These are phyloP conservation scores for Ceratocystis papillata DNA, from an alignment of 2,329 filamentous ascomycete genomes.

Conservation along the genomic window DNA sequence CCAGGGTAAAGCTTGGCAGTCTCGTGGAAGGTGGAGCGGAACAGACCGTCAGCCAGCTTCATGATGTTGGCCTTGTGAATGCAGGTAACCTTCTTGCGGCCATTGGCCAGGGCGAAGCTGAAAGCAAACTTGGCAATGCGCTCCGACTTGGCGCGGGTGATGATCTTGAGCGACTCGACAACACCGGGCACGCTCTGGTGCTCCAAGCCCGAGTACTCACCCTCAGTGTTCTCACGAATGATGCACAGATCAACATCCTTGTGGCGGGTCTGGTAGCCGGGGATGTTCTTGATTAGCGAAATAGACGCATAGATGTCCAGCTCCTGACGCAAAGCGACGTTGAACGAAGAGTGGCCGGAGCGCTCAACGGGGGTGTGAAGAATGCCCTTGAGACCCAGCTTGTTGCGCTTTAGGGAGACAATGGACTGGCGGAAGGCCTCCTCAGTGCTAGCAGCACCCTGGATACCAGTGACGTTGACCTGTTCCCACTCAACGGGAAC, in stretches of 20 bases:
- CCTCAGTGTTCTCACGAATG: conserved; percentile 99
- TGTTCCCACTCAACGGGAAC: conserved; percentile 98
- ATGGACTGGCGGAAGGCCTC: conserved; percentile 93
- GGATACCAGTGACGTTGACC: conserved; percentile 86
- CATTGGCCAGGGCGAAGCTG: conserved; percentile 94
- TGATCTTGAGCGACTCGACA: conserved; percentile 99
- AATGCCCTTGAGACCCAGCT: conserved; percentile 97
- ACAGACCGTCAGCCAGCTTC: conserved; percentile 98
- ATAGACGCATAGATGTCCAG: conserved; percentile 99
- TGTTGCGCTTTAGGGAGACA: conserved; percentile 92
- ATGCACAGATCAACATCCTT: conserved; percentile 96
- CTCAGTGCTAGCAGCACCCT: conserved; percentile 68
- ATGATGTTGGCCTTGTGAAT: conserved; percentile 99
- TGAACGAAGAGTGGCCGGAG: conserved; percentile 98
- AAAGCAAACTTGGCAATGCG: conserved; percentile 99
- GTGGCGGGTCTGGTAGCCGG: conserved; percentile 94
- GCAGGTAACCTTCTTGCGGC: conserved; percentile 98
- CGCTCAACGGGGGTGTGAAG: conserved; percentile 94
- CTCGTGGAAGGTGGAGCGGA: conserved; percentile 93
- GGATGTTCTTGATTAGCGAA: conserved; percentile 98
- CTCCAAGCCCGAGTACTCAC: conserved; percentile 97
- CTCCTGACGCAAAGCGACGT: conserved; percentile 96
- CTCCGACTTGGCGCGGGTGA: conserved; percentile 97
- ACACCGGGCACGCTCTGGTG: conserved; percentile 95
- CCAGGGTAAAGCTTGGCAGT: conserved; percentile 92